Evolutionary conservation across 257 asterid genomes (phyloP).

Genomic region (Lavandula angustifolia): DNA sequence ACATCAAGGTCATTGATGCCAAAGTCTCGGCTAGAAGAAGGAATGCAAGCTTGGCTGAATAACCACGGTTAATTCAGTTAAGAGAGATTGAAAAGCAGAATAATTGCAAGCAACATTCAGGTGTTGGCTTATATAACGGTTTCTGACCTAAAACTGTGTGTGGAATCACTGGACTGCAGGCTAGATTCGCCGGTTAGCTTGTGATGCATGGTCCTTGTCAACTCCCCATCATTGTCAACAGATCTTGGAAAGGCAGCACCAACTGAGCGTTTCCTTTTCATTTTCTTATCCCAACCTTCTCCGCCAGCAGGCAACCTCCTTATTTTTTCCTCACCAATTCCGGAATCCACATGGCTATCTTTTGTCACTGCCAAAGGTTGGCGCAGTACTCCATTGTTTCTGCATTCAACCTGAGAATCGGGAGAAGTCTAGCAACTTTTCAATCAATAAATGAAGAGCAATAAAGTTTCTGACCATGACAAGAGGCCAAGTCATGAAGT

Average conservation of each 20-base stretch:
- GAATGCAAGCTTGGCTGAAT: constrained; percentile 12
- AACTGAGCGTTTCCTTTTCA: constrained; percentile 91
- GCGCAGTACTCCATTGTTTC: constrained; percentile 62
- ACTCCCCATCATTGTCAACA: constrained; percentile 66
- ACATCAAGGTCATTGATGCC: constrained; percentile 23
- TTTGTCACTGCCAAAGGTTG: constrained; percentile 55
- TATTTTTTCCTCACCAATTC: constrained; percentile 69
- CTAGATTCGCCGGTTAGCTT: constrained; percentile 65
- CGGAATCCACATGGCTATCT: constrained; percentile 58
- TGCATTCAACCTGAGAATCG: constrained; percentile 64
- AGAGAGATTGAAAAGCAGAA: constrained; percentile 17
- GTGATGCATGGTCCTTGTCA: constrained; percentile 61
- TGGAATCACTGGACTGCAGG: constrained; percentile 64
- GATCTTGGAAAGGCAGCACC: constrained; percentile 72
- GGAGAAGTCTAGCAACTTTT: constrained; percentile 15
- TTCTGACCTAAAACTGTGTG: constrained; percentile 60
- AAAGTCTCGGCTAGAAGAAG: constrained; percentile 12
- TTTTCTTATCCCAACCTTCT: constrained; percentile 93
- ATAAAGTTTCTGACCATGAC: not conserved
- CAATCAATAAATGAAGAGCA: constrained; percentile 25
- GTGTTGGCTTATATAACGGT: constrained; percentile 13
- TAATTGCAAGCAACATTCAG: constrained; percentile 14
- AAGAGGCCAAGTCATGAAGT: constrained; percentile 8
- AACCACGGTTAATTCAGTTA: not conserved
- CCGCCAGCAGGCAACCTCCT: constrained; percentile 86